These are phyloP conservation scores for Knoxia roxburghii DNA, from an alignment of 257 asterid species.

Conservation along the genomic window DNA sequence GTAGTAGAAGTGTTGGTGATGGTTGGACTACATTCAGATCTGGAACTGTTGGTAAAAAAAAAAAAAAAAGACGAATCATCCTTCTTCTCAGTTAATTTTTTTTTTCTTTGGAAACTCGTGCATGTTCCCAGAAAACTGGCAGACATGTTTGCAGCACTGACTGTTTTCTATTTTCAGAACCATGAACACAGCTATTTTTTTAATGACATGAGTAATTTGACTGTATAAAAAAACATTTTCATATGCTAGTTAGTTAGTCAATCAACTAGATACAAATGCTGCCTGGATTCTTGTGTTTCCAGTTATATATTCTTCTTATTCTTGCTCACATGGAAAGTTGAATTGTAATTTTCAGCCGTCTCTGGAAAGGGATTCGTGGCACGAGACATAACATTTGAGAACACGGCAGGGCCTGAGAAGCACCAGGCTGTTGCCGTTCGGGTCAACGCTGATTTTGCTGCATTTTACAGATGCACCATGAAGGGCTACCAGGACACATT, in stretches of 20 bases:
- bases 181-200: too few species aligned
- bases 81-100: background rate
- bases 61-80: too few species aligned
- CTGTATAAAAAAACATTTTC: too few species aligned
- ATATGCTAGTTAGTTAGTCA: too few species aligned
- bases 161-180: too few species aligned
- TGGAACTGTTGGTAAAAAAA: conserved; percentile 68
- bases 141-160: background rate
- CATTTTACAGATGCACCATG: conserved; percentile 58
- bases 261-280: too few species aligned
- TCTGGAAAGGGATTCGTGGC: conserved; percentile 81
- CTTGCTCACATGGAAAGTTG: too few species aligned
- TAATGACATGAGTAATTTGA: too few species aligned
- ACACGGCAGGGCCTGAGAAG: conserved; percentile 76
- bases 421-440: conserved; percentile 92
- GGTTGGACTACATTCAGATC: conserved; percentile 96
- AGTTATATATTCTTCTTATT: too few species aligned
- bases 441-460: conserved; percentile 60
- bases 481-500: conserved; percentile 73
- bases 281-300: too few species aligned
- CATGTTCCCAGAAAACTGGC: too few species aligned
- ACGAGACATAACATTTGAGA: conserved; percentile 67
- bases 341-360: conserved; percentile 43
- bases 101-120: too few species aligned
- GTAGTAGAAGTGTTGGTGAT: conserved; percentile 51